phyloP scores from a whole-genome alignment of 352 stramenopile genomes.

The Pythium sp. region DNA sequence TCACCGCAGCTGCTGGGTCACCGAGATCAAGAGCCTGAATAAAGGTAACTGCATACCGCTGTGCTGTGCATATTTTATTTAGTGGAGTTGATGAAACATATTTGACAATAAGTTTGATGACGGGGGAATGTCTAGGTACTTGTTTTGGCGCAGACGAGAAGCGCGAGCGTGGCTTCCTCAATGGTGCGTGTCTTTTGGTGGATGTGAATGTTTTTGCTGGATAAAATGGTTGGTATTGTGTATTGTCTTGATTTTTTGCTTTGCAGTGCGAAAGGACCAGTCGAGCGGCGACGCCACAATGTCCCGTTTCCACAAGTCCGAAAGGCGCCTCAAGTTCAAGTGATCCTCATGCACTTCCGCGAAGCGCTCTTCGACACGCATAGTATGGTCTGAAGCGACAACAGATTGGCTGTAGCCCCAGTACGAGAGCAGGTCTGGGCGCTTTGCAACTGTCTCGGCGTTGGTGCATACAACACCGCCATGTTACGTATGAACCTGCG shows the following conservation, averaged over 20 bases:
- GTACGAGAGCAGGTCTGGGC: conserved; percentile 36
- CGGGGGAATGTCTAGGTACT: not conserved
- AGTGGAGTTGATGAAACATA: not conserved
- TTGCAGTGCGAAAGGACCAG: conserved; percentile 56
- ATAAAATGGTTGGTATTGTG: not conserved
- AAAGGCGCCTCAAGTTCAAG: conserved; percentile 50
- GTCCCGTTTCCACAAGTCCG: conserved; percentile 68
- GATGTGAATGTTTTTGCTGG: not conserved
- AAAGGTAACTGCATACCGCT: conserved; percentile 31
- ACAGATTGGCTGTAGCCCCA: conserved; percentile 32
- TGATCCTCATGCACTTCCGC: too few relatives aligned
- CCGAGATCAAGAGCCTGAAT: conserved; percentile 63
- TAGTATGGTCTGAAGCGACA: conserved; percentile 50
- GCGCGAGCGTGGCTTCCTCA: conserved; percentile 60
- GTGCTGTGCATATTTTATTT: not conserved
- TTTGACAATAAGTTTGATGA: not conserved
- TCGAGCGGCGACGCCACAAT: conserved; percentile 62
- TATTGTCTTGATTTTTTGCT: not conserved
- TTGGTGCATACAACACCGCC: conserved; percentile 36
- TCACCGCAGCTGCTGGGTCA: conserved; percentile 60
- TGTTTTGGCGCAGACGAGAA: conserved; percentile 52
- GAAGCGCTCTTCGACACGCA: too few relatives aligned
- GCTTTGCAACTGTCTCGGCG: conserved; percentile 35
- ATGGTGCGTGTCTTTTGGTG: conserved; percentile 24
- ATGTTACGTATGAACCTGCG: conserved; percentile 23